Evolutionary conservation across 805 yeast species (phyloP).

Genomic region (Candida nemodendra): DNA sequence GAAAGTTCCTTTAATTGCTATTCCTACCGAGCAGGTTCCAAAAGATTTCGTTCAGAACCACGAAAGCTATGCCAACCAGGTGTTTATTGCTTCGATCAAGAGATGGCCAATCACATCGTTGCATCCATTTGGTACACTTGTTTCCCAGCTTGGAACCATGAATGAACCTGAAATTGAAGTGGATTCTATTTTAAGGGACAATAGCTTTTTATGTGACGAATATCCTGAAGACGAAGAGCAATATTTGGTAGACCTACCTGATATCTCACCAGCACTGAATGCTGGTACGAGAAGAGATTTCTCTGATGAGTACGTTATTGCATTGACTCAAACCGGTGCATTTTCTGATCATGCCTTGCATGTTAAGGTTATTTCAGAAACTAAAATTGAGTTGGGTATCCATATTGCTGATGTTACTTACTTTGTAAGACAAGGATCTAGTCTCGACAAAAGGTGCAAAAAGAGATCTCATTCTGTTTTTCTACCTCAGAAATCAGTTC

Average conservation of each 20-base stretch:
- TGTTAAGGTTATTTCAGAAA: slow-evolving; percentile 59
- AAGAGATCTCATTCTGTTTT: slow-evolving; percentile 88
- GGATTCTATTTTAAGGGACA: slow-evolving; percentile 85
- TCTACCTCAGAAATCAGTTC: slow-evolving; percentile 71
- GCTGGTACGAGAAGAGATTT: slow-evolving; percentile 49
- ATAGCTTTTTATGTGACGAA: slow-evolving; percentile 79
- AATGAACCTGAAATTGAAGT: slow-evolving; percentile 77
- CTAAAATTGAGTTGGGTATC: slow-evolving; percentile 76
- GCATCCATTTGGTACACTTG: slow-evolving; percentile 95
- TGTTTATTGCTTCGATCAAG: slow-evolving; percentile 92
- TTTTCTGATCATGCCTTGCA: slow-evolving; percentile 79
- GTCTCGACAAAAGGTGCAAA: slow-evolving; percentile 83
- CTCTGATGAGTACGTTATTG: slow-evolving; percentile 58
- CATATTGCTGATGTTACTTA: slow-evolving; percentile 81
- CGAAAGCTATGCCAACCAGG: slow-evolving; percentile 72
- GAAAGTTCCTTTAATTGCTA: slow-evolving; percentile 95
- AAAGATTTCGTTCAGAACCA: slow-evolving; percentile 91
- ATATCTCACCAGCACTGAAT: slow-evolving; percentile 32
- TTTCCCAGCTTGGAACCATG: slow-evolving; percentile 80
- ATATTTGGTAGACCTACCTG: slow-evolving; percentile 39
- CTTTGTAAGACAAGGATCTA: slow-evolving; percentile 67
- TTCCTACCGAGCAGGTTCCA: slow-evolving; percentile 98
- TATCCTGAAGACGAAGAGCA: slow-evolving; percentile 48
- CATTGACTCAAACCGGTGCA: slow-evolving; percentile 56
- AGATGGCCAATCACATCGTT: slow-evolving; percentile 99